A percentile compares a stretch with the other conserved stretches of the same genome.
Evolutionary conservation across 129 eudicot genomes (phyloP).

Genomic region (Centaurea solstitialis): DNA sequence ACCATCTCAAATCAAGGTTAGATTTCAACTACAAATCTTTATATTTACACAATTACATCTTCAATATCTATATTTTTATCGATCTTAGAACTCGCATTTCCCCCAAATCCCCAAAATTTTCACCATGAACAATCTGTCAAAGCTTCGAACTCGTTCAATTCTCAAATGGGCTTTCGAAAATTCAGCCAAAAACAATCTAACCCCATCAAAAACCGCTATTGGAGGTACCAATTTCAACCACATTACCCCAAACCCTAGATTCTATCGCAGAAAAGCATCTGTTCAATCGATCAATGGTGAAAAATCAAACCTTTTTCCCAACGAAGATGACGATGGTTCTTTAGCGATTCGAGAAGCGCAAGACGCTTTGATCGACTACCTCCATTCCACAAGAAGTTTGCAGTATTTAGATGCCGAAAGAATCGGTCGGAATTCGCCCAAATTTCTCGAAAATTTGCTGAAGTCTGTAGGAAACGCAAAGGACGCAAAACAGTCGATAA

Average conservation of each 20-base stretch:
- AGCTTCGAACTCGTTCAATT: slow-evolving; percentile 22
- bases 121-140: slow-evolving; percentile 44
- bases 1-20: slow-evolving; percentile 25
- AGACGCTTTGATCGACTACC: slow-evolving; percentile 67
- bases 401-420: slow-evolving; percentile 72
- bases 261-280: slow-evolving; percentile 32
- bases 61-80: slow-evolving; percentile 10
- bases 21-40: neutral
- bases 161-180: slow-evolving; percentile 38
- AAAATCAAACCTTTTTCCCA: neutral
- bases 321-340: slow-evolving; percentile 4
- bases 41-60: neutral
- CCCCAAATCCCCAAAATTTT: neutral
- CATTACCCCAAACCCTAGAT: slow-evolving; percentile 54
- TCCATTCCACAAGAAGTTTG: slow-evolving; percentile 75
- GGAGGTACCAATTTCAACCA: slow-evolving; percentile 30
- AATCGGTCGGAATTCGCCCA: slow-evolving; percentile 66
- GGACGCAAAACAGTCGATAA: slow-evolving; percentile 38
- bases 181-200: slow-evolving; percentile 13
- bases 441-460: slow-evolving; percentile 53
- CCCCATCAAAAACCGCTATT: slow-evolving; percentile 34
- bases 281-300: slow-evolving; percentile 12
- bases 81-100: neutral
- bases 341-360: slow-evolving; percentile 51
- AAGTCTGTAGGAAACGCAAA: slow-evolving; percentile 35